phyloP scores from a whole-genome alignment of 2,329 filamentous ascomycete species.

The Pseudogymnoascus destructans region DNA sequence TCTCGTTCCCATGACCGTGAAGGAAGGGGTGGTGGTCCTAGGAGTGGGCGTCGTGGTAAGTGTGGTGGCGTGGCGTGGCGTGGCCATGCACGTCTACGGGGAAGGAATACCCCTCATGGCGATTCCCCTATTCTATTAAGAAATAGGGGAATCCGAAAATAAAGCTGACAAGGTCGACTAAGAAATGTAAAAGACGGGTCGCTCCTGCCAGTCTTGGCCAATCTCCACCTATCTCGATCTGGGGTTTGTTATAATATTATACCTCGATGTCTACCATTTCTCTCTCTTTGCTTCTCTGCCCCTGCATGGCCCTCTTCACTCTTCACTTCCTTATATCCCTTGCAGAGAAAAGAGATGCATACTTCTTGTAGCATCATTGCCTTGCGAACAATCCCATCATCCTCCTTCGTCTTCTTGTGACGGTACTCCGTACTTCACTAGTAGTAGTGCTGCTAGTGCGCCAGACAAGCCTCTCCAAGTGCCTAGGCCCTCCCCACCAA shows the following conservation, averaged over 20 bases:
- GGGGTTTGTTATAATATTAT: not conserved
- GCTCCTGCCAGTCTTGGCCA: not conserved
- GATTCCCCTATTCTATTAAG: not conserved
- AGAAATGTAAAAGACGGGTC: not conserved
- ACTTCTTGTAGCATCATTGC: not conserved
- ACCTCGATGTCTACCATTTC: not conserved
- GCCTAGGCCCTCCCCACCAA: not conserved
- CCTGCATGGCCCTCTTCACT: not conserved
- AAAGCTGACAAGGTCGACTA: not conserved
- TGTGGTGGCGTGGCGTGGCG: not conserved
- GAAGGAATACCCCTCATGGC: not conserved
- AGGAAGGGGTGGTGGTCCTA: not conserved
- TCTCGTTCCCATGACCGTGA: not conserved
- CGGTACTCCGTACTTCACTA: not conserved
- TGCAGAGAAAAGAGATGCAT: not conserved
- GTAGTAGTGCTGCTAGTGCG: not conserved
- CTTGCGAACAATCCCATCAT: not conserved
- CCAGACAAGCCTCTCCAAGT: slow-evolving; percentile 2
- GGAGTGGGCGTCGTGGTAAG: not conserved
- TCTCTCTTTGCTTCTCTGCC: not conserved
- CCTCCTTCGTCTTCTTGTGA: not conserved
- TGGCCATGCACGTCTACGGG: not conserved
- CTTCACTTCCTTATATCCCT: not conserved
- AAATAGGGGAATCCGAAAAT: not conserved
- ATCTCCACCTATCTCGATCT: not conserved